Base-by-base conservation (phyloP, 202 grass and related monocot genomes). In the Zoysia matrella region DNA sequence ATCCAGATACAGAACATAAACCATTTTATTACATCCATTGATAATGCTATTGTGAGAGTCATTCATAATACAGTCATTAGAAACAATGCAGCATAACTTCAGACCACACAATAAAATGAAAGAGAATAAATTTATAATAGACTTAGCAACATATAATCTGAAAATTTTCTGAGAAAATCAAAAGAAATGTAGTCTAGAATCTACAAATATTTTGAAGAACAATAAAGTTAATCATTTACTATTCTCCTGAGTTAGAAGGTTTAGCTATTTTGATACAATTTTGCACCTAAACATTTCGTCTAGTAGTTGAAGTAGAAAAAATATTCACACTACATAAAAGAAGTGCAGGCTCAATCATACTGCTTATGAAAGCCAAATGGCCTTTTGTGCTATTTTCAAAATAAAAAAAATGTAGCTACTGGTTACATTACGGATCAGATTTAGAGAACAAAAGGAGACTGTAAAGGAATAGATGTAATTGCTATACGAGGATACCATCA, bases 401-500 rank as follows among this genome's bases (percentile, higher is more conserved):
- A 57, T 30, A 2, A 6, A 3, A 3, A 46, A 69, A 12, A 68
- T 56, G 41, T 53, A 13, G n/a, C 43, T 46, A 54, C 30, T 52
- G 30, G 40, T 54, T 66, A 52, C 44, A 77, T 8, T 40, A 52
- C 40, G 61, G 5, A 43, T 55, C 7, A 10, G 41, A 82, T 30
- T 15, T 82, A 65, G 39, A 67, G 4, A 60, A 74, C 9, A 43
- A 15, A 54, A 63, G 70, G 55, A 55, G 30, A 63, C 3, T 60
- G 8, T 13, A 84, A 60, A 44, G 43, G 70, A 85, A 57, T 40
- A 85, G 58, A 87, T 67, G 43, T 30, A 52, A 55, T 40, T 18
- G 7, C 18, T 45, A 65, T 77, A 72, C 56, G 46, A 72, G 70
- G 40, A 86, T 98, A 98, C 92, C 96, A 88, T 98, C 96, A 83